These are phyloP conservation scores for Scutellaria barbata DNA, from an alignment of 257 asterid species.

Conservation along the genomic window DNA sequence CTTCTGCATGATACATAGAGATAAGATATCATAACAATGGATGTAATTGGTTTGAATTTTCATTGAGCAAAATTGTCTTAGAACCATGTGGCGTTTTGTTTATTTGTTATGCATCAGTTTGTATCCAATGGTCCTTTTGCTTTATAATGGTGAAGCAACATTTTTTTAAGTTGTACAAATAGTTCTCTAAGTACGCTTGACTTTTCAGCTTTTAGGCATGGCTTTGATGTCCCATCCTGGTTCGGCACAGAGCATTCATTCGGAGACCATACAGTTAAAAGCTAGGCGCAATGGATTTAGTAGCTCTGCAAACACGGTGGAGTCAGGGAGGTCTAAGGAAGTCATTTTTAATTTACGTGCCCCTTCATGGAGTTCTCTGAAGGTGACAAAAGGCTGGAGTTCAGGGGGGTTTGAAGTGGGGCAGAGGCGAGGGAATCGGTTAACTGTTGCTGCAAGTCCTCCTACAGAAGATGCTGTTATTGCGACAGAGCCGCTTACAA, in stretches of 20 bases:
- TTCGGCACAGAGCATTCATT: conserved; percentile 53
- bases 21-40: background rate
- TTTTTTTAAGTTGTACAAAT: conserved; percentile 1
- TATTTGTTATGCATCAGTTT: conserved; percentile 1
- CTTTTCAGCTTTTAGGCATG: conserved; percentile 62
- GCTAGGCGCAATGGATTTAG: conserved; percentile 39
- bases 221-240: conserved; percentile 73
- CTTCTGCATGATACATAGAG: background rate
- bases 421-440: conserved; percentile 46
- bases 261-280: conserved; percentile 48
- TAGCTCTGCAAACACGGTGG: conserved; percentile 38
- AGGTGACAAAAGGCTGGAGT: conserved; percentile 39
- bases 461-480: conserved; percentile 88
- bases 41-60: conserved; percentile 7
- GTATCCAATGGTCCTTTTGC: background rate
- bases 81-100: background rate
- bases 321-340: conserved; percentile 52
- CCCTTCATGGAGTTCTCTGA: conserved; percentile 50
- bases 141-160: background rate
- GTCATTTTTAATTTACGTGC: conserved; percentile 40
- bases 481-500: conserved; percentile 87
- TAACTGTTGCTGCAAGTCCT: conserved; percentile 93
- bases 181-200: conserved; percentile 9
- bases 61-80: background rate
- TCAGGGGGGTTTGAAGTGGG: conserved; percentile 41